phyloP scores from a whole-genome alignment of 2,329 filamentous ascomycete genomes.

The Trichophyton mentagrophytes region DNA sequence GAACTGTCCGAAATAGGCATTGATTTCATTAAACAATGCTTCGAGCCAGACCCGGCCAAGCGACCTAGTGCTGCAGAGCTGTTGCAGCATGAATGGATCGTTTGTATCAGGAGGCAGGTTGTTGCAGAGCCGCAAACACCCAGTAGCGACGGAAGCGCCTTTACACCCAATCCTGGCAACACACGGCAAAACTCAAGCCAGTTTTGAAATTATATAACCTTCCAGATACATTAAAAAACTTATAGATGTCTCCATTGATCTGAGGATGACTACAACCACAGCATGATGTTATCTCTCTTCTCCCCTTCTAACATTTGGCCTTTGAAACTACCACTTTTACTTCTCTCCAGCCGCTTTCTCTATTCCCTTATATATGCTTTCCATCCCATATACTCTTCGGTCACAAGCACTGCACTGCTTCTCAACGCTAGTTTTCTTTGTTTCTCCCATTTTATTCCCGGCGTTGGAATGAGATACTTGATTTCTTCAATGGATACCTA shows the following conservation, averaged over 20 bases:
- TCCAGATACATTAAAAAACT: background rate
- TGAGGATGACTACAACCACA: background rate
- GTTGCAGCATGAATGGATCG: constrained; percentile 84
- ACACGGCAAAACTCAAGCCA: constrained; percentile 16
- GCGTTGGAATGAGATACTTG: background rate
- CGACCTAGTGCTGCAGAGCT: constrained; percentile 75
- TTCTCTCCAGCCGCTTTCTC: background rate
- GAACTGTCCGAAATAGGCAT: constrained; percentile 75
- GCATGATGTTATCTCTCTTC: background rate
- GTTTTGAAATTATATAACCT: constrained; percentile 7
- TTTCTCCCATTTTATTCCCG: background rate
- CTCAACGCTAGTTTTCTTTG: background rate
- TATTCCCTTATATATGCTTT: background rate
- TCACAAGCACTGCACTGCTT: background rate
- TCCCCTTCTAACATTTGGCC: background rate
- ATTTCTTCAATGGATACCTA: background rate
- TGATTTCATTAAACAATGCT: constrained; percentile 79
- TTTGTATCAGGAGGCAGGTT: constrained; percentile 37
- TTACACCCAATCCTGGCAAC: constrained; percentile 8
- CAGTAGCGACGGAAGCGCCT: constrained; percentile 20
- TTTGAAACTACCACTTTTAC: background rate
- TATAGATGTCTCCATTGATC: background rate
- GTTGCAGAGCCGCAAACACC: constrained; percentile 33
- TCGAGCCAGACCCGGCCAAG: constrained; percentile 67
- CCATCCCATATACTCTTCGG: background rate